These are phyloP conservation scores for Arachnomyces sp. DNA, from an alignment of 2,329 filamentous ascomycete genomes.

Conservation along the genomic window DNA sequence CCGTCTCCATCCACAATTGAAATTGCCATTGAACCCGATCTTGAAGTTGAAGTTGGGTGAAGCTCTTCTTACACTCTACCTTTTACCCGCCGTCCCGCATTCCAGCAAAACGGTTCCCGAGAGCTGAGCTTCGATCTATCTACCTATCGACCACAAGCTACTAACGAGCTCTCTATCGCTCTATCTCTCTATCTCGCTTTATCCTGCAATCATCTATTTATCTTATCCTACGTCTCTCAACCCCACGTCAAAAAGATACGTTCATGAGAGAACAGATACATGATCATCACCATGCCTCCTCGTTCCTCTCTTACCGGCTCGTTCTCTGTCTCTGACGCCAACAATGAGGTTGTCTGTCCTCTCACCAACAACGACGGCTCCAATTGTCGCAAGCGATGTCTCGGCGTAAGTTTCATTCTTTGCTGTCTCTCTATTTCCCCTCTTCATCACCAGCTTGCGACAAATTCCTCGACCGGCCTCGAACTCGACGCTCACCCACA, in stretches of 20 bases:
- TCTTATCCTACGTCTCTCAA: too few species aligned
- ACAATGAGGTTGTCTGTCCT: conserved; percentile 95
- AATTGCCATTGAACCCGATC: background rate
- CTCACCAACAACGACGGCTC: conserved; percentile 93
- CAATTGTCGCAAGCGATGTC: conserved; percentile 92
- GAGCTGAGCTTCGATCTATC: too few species aligned
- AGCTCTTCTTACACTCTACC: background rate
- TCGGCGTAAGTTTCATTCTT: conserved; percentile 68
- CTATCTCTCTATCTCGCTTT: conserved; percentile 9
- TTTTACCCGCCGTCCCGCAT: too few species aligned
- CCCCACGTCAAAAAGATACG: conserved; percentile 4
- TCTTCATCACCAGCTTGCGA: conserved; percentile 11
- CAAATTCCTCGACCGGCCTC: conserved; percentile 5
- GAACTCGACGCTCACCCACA: conserved; percentile 1
- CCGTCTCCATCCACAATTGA: too few species aligned
- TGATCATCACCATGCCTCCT: conserved; percentile 68
- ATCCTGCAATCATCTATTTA: too few species aligned
- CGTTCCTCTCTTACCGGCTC: conserved; percentile 79
- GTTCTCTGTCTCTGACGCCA: conserved; percentile 84
- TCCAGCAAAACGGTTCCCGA: too few species aligned
- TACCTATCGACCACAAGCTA: too few species aligned
- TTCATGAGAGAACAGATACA: conserved; percentile 17
- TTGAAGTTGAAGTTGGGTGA: background rate
- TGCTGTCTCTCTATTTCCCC: conserved; percentile 11
- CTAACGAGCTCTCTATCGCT: too few species aligned